These are phyloP conservation scores for Aureobasidium pullulans DNA, from an alignment of 2,329 filamentous ascomycete genomes.

Conservation along the genomic window DNA sequence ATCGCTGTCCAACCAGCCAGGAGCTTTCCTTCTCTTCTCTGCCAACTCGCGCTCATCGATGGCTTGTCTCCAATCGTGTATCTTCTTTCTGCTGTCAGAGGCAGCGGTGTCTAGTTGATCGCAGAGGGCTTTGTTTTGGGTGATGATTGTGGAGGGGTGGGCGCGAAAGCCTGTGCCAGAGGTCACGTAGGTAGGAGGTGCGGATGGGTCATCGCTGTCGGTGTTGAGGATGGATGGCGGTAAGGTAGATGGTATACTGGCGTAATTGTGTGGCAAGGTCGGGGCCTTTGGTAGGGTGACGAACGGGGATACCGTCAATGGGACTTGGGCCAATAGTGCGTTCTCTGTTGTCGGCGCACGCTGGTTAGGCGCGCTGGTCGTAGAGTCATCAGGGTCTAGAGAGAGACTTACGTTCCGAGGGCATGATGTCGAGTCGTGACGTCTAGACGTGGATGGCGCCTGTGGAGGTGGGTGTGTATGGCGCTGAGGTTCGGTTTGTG, in stretches of 20 bases:
- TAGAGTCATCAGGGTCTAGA: neutral
- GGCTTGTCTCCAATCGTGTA: conserved; percentile 62
- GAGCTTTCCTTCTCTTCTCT: conserved; percentile 72
- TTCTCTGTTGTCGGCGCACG: conserved; percentile 38
- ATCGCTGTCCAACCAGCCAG: conserved; percentile 74
- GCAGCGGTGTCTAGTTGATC: conserved; percentile 65
- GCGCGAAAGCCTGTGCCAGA: conserved; percentile 71
- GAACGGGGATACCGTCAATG: conserved; percentile 89
- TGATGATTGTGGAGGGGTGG: conserved; percentile 77
- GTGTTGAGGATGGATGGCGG: conserved; percentile 60
- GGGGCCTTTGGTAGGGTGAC: conserved; percentile 82
- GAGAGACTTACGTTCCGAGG: conserved; percentile 5
- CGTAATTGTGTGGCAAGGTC: conserved; percentile 93
- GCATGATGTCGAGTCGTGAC: neutral
- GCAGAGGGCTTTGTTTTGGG: conserved; percentile 71
- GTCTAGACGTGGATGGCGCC: neutral
- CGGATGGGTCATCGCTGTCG: conserved; percentile 25
- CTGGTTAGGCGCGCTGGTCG: neutral
- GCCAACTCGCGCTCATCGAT: conserved; percentile 61
- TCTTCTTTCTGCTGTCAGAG: conserved; percentile 57
- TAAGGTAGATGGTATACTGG: conserved; percentile 76
- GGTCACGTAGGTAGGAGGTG: conserved; percentile 60
- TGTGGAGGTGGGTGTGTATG: neutral
- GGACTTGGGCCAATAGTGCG: conserved; percentile 83
- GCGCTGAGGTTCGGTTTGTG: neutral